These are phyloP conservation scores for Pleurotus platypus DNA, from an alignment of 768 basidiomycete species.

Conservation along the genomic window DNA sequence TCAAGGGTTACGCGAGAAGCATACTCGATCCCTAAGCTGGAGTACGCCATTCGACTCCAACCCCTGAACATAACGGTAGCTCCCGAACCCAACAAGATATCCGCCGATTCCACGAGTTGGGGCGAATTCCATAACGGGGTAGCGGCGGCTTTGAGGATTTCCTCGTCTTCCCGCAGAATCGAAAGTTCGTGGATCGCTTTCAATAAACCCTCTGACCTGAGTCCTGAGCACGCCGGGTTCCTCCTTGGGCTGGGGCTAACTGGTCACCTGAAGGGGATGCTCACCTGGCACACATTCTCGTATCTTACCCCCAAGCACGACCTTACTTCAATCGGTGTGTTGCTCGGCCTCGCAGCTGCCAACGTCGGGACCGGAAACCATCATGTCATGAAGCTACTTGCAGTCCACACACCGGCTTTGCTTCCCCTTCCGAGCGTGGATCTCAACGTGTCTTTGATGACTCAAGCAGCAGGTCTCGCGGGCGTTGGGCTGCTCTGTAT, in stretches of 20 bases:
- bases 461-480: conserved; percentile 84
- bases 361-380: conserved; percentile 82
- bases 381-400: conserved; percentile 87
- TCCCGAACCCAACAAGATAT: conserved; percentile 72
- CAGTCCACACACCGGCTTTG: conserved; percentile 90
- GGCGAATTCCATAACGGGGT: conserved; percentile 99
- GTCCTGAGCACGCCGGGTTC: conserved; percentile 95
- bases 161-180: conserved; percentile 67
- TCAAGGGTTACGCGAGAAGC: conserved; percentile 72
- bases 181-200: conserved; percentile 96
- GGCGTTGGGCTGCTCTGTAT: conserved; percentile 89
- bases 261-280: conserved; percentile 85
- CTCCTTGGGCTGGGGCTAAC: conserved; percentile 88
- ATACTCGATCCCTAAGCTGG: conserved; percentile 75
- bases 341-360: conserved; percentile 91
- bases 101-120: conserved; percentile 75
- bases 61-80: conserved; percentile 64
- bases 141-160: conserved; percentile 83
- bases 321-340: conserved; percentile 87
- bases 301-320: conserved; percentile 97
- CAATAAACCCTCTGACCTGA: conserved; percentile 88
- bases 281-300: conserved; percentile 93
- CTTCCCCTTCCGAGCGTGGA: conserved; percentile 85
- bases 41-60: conserved; percentile 70
- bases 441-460: conserved; percentile 85